phyloP scores from a whole-genome alignment of 1,284 basidiomycete species.

The Kalmanozyma brasiliensis region DNA sequence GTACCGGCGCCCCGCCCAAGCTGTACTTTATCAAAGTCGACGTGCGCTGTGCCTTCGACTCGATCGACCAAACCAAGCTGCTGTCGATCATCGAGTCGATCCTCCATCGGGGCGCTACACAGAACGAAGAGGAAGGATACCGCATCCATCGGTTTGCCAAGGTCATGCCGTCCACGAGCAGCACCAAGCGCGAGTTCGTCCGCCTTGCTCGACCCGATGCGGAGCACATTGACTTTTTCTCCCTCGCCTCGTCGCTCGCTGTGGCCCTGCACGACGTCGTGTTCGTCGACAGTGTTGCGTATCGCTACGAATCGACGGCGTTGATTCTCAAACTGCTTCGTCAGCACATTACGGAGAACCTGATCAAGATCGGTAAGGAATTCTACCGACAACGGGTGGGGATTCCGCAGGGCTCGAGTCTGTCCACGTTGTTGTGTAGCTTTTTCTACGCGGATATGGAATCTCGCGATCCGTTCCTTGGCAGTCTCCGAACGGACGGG shows the following conservation, averaged over 20 bases:
- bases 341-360: constrained; percentile 89
- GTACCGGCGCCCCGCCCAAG: constrained; percentile 8
- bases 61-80: constrained; percentile 88
- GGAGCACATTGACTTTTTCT: constrained; percentile 79
- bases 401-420: constrained; percentile 92
- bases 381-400: constrained; percentile 88
- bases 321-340: constrained; percentile 80
- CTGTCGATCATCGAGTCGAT: constrained; percentile 78
- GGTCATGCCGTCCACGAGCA: constrained; percentile 30
- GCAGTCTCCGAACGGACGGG: constrained; percentile 71
- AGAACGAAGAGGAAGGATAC: constrained; percentile 40
- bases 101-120: constrained; percentile 58
- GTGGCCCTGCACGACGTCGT: constrained; percentile 78
- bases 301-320: constrained; percentile 72
- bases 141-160: constrained; percentile 59
- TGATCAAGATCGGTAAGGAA: constrained; percentile 76
- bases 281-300: constrained; percentile 84
- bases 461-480: constrained; percentile 71
- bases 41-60: constrained; percentile 94
- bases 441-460: constrained; percentile 91
- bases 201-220: constrained; percentile 70
- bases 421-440: constrained; percentile 84
- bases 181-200: constrained; percentile 33
- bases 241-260: constrained; percentile 71
- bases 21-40: constrained; percentile 96